Percentiles rank a stretch among this genome's conserved stretches.
Conservation (phyloP, 2,329 filamentous ascomycete species). For the Colletotrichum sp. region DNA sequence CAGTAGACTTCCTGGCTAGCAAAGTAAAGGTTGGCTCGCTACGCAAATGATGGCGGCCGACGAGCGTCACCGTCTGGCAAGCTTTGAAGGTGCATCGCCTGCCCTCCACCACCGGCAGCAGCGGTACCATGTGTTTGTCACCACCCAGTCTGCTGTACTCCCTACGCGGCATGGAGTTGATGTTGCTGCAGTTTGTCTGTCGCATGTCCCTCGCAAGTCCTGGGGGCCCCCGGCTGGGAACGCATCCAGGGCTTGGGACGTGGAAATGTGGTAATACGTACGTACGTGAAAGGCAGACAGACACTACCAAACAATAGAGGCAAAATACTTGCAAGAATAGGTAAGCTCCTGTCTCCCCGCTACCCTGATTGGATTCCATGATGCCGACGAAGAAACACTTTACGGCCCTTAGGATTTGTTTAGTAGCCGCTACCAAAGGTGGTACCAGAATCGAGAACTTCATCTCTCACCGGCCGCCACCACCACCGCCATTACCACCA, state of each 20-base stretch:
- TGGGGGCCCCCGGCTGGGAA: not conserved
- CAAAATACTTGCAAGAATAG: not conserved
- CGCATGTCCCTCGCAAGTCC: not conserved
- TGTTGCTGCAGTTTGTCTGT: slow-evolving; percentile 7
- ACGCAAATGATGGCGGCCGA: not conserved
- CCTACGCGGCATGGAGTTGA: not conserved
- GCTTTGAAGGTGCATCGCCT: not conserved
- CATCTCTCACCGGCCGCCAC: not conserved
- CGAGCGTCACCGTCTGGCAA: not conserved
- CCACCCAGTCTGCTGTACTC: not conserved
- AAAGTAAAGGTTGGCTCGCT: not conserved
- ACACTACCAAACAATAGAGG: not conserved
- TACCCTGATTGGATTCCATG: not conserved
- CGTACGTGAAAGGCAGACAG: not conserved
- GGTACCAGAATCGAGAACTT: not conserved
- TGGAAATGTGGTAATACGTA: not conserved
- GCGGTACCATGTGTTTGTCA: not conserved
- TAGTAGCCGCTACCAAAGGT: not conserved
- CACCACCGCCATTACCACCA: not conserved
- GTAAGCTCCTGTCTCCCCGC: not conserved
- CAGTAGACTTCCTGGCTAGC: not conserved
- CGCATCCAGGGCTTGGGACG: not conserved
- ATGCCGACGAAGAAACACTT: not conserved
- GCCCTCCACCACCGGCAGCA: not conserved
- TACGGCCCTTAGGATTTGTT: not conserved